Evolutionary conservation across 108 stramenopile genomes (phyloP).

Genomic region (Nannochloropsis granulata): DNA sequence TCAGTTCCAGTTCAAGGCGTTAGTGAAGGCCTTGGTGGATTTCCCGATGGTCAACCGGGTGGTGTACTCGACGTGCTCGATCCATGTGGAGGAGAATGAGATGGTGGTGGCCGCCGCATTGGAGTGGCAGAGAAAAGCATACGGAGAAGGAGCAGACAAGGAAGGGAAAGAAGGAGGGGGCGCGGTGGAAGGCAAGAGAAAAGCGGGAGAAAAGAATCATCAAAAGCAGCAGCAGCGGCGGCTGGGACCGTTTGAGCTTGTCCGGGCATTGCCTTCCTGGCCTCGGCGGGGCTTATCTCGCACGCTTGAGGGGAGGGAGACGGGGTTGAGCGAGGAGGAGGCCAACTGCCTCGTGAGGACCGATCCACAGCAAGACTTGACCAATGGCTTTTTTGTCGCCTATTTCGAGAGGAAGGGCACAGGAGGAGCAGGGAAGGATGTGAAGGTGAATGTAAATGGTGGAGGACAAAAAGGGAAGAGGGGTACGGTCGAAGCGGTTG

Average conservation of each 20-base stretch:
- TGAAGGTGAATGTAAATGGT: background rate
- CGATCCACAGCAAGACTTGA: slow-evolving; percentile 70
- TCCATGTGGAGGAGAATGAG: slow-evolving; percentile 87
- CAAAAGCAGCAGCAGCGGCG: slow-evolving; percentile 4
- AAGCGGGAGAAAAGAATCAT: background rate
- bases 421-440: background rate
- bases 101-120: slow-evolving; percentile 62
- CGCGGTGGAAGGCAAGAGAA: slow-evolving; percentile 7
- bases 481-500: too few species aligned
- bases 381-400: slow-evolving; percentile 93
- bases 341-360: slow-evolving; percentile 63
- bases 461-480: too few species aligned
- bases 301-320: background rate
- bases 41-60: slow-evolving; percentile 69
- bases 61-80: slow-evolving; percentile 95
- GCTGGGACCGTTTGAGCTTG: slow-evolving; percentile 44
- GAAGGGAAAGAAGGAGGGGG: background rate
- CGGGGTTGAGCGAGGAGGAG: slow-evolving; percentile 50
- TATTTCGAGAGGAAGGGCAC: slow-evolving; percentile 52
- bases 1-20: slow-evolving; percentile 69
- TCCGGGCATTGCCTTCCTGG: slow-evolving; percentile 62
- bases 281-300: slow-evolving; percentile 43
- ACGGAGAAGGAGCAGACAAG: background rate
- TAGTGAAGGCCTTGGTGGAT: slow-evolving; percentile 61
- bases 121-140: slow-evolving; percentile 13